Percentiles rank a stretch among this genome's conserved stretches.
Conservation (phyloP, 75 land plant species). For the Pinus albicaulis region DNA sequence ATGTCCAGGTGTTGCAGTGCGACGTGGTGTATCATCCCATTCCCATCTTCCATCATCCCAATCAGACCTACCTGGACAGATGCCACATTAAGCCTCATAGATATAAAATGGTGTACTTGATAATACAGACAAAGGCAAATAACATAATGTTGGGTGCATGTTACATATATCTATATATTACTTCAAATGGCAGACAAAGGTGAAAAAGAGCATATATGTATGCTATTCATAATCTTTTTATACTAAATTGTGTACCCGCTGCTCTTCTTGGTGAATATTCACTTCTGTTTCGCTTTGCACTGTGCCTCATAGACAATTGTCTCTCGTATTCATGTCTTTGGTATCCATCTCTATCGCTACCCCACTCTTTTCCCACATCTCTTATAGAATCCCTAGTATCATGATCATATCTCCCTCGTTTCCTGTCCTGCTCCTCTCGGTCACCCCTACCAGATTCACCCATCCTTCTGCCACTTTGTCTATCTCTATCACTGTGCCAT, state of each 20-base stretch:
- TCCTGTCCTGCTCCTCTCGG: conserved; percentile 13
- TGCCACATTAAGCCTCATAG: not conserved
- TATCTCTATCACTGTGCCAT: conserved; percentile 5
- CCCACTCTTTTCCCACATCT: conserved; percentile 7
- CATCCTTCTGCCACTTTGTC: conserved; percentile 9
- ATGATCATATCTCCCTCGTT: not conserved
- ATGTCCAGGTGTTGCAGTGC: conserved; percentile 22
- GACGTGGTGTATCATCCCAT: conserved; percentile 82
- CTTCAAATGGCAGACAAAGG: not conserved
- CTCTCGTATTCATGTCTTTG: conserved; percentile 15
- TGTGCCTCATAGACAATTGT: conserved; percentile 14
- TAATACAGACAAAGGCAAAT: not conserved
- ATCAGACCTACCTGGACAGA: conserved; percentile 57
- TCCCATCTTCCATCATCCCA: conserved; percentile 95
- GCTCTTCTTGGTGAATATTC: conserved; percentile 29
- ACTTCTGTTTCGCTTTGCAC: conserved; percentile 40
- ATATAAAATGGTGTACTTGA: not conserved
- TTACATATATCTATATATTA: not conserved
- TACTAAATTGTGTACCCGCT: conserved; percentile 25
- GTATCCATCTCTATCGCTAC: conserved; percentile 21
- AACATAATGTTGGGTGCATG: not conserved
- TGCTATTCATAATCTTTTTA: not conserved
- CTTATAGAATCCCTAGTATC: not conserved
- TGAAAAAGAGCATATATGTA: not conserved
- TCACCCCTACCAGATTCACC: conserved; percentile 6